Conservation (phyloP, 805 yeast species). For the Barnettozyma sucrosica region DNA sequence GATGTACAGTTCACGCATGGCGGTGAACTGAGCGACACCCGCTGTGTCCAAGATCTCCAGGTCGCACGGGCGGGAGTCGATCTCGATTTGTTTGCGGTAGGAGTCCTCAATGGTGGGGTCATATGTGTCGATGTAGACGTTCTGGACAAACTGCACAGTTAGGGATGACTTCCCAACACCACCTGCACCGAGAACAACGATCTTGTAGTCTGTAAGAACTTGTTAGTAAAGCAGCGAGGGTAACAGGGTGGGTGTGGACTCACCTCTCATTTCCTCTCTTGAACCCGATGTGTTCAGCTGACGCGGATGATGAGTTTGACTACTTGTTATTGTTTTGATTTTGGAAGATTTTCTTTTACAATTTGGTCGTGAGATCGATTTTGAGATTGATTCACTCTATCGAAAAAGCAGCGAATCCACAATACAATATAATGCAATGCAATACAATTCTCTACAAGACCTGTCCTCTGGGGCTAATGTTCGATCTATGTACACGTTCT, state of each 20-base stretch:
- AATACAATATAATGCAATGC: too few relatives aligned
- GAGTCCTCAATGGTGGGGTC: conserved; percentile 98
- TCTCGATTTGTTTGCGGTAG: conserved; percentile 79
- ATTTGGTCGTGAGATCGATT: not conserved
- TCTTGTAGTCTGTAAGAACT: conserved; percentile 56
- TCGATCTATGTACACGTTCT: not conserved
- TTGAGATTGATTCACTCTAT: too few relatives aligned
- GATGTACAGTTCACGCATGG: conserved; percentile 86
- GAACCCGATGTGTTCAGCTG: not conserved
- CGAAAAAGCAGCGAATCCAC: too few relatives aligned
- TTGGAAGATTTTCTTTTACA: not conserved
- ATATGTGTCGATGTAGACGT: conserved; percentile 82
- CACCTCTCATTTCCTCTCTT: conserved; percentile 17
- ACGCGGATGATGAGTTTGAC: not conserved
- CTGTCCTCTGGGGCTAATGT: too few relatives aligned
- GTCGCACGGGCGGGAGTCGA: conserved; percentile 83
- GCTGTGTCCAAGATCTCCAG: conserved; percentile 89
- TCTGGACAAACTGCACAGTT: conserved; percentile 89
- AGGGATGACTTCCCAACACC: conserved; percentile 95
- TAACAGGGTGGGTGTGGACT: not conserved
- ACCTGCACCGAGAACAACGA: conserved; percentile 93
- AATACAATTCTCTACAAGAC: too few relatives aligned
- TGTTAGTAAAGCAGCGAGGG: conserved; percentile 6
- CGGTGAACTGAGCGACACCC: conserved; percentile 92
- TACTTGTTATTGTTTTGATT: not conserved